Evolutionary conservation across 768 basidiomycete genomes (phyloP).

Genomic region (Mycena leptocephala): DNA sequence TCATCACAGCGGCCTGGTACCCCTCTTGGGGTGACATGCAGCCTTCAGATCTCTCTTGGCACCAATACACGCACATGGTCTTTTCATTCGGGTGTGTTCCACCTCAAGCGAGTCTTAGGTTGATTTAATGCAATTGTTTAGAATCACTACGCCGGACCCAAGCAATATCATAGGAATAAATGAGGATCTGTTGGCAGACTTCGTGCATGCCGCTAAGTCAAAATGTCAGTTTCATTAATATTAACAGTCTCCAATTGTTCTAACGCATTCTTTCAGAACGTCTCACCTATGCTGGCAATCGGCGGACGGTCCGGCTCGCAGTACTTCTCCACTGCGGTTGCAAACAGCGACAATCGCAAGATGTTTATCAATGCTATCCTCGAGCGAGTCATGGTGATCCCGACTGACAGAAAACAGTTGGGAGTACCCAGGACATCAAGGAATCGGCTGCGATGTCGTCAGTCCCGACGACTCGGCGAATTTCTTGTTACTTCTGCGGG

Average conservation of each 20-base stretch:
- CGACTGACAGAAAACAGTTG: constrained; percentile 63
- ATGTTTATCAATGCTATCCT: constrained; percentile 70
- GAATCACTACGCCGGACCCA: constrained; percentile 57
- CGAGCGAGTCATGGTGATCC: constrained; percentile 62
- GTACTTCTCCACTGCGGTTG: constrained; percentile 75
- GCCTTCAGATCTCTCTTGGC: constrained; percentile 60
- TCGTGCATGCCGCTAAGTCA: constrained; percentile 63
- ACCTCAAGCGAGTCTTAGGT: constrained; percentile 14
- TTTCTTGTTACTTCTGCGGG: constrained; percentile 82
- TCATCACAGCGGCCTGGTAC: constrained; percentile 59
- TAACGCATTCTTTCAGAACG: constrained; percentile 57
- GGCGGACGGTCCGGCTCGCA: constrained; percentile 79
- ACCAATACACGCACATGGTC: constrained; percentile 66
- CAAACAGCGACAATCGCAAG: constrained; percentile 68
- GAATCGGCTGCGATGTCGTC: constrained; percentile 81
- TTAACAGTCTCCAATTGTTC: constrained; percentile 7
- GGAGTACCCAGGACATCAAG: constrained; percentile 85
- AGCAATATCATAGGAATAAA: constrained; percentile 56
- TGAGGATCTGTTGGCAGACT: constrained; percentile 63
- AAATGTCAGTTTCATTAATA: constrained; percentile 51
- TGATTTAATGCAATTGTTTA: constrained; percentile 22
- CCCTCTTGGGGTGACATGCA: constrained; percentile 61
- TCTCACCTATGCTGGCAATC: constrained; percentile 71
- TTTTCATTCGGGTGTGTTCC: constrained; percentile 74
- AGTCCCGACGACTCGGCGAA: constrained; percentile 80